Base-by-base conservation (phyloP, 129 eudicot genomes). In the Chrysanthemum makinoi region DNA sequence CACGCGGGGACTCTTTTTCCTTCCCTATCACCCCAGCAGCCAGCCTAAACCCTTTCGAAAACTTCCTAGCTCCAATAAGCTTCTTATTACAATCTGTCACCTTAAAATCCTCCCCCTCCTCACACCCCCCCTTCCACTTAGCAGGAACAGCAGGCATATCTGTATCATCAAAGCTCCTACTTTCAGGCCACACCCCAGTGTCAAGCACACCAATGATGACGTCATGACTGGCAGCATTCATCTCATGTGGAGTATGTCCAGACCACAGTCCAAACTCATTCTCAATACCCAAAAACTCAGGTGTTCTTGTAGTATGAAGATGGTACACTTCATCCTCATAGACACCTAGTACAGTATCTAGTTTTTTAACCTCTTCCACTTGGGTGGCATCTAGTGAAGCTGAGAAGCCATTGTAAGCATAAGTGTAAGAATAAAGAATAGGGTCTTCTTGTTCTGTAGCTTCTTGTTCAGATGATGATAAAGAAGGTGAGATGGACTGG, bases 271-370 rank as follows among this genome's bases (percentile, higher is more conserved):
- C 87, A 20, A 77, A 51, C 48, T 80, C 85, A 0, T 61, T 57
- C 3, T 82, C 75, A 0, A 92, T 84, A 2, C 98, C 98, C 20
- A 92, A 62, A 55, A 92, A 93, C 65, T 87, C 86, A 0, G 96
- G 98, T 2, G 98, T 86, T 8, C 96, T 86, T 35, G 98, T 93
- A 22, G 95, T 93, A 82, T 93, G 96, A n/a, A 93, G 90, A 2
- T 30, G 62, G 65, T 93, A 93, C 0, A 85, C 43, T 4, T 83
- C 69, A 4, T 93, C 98, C 19, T 87, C 87, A 50, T 86, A 93
- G 0, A 89, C 84, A 2, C 85, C 89, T 2, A 93, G 10, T 0
- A 93, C 91, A 2, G 66, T 76, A 2, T 75, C 83, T 4, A 75
- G 69, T 2, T 67, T 68, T 0, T 86, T 88, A 72, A 93, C 88